Evolutionary conservation across 176 grass and related monocot species (phyloP), one percentile per base, ranked within the genome.

Genomic region (Eleusine indica): DNA sequence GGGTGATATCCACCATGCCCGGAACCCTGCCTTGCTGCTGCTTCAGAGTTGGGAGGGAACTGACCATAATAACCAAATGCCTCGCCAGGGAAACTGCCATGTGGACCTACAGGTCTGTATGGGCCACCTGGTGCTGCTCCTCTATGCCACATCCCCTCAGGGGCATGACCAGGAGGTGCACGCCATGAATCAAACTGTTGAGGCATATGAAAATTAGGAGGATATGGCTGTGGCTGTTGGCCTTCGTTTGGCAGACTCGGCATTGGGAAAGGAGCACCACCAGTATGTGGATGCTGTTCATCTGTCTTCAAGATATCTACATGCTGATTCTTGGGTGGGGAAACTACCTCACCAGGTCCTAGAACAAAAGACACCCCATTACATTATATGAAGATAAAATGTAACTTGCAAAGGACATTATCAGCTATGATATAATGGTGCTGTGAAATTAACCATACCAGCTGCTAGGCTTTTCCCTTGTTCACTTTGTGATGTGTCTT

Each of bases 71-170:
- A 92, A 76, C 61, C 64, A 78, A 92, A 99, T 68, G 74, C 86
- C 86, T 96, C 96, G 0, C 75, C 93, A 85, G 89, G 86, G 74
- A 88, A 92, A 87, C 67, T 76, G 61, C 88, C 89, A 80, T 83
- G 87, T 7, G 81, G 84, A 3, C 66, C 90, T 52, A 80, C 64
- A 60, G 88, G 84, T 82, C 89, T 90, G 75, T 83, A 94, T 70
- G 91, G 83, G 40, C 89, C 85, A 70, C 91, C 84, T 85, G 85
- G 61, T 72, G 80, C 73, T 41, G 82, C 71, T 80, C 84, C 87
- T 93, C 92, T 83, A 68, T 89, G 90, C 91, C 91, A 96, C 87
- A 94, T 85, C 70, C 87, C 89, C 68, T 98, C 96, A 63, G 87
- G 91, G 16, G 87, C 57, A 38, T 92, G 91, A 54, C 89, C 76